Evolutionary conservation across 768 basidiomycete species (phyloP), one percentile per base, ranked within the genome.

Genomic region (Gautieria morchelliformis): DNA sequence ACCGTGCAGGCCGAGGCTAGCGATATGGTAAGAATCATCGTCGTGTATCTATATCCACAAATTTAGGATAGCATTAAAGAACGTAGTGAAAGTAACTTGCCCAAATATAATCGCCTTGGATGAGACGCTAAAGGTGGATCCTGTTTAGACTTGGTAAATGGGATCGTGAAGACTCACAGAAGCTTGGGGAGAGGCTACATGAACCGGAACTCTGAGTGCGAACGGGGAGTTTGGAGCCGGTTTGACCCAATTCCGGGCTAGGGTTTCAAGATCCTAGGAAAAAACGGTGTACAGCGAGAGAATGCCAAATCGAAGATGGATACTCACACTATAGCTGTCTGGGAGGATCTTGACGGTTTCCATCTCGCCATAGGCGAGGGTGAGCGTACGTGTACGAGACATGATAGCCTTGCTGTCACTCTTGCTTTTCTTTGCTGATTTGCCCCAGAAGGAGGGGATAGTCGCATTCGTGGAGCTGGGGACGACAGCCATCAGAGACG

Each of bases 21-120:
- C 89, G 60, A 93, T 91, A 73, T 91, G 87, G 68, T 83, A 93
- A 7, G 90, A 91, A 64, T 91, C 90, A 67, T 93, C 89, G 52
- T 85, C 79, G 14, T 86, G 88, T 58, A 92, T 74, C 89, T 91
- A 61, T 12, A 53, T 51, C 41, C 14, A 44, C 5, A 48, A 59
- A 61, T 53, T 49, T 49, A 49, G 48, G 15, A 15, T 30, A 2
- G 3, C 48, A 19, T 44, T n/a, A 3, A 22, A 44, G n/a, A 30
- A 30, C 24, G n/a, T 33, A 27, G 32, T 20, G 24, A 30, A 19
- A 10, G 24, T 19, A 60, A 71, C 82, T 52, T 68, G 89, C 89
- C 70, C 89, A 92, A 64, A 93, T 88, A 66, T 87, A 91, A 19
- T 87, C 85, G 12, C 89, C 86, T 52, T 89, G 77, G 11, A 92